phyloP scores from a whole-genome alignment of 106 monocot species.

The Cymbidium sinense region DNA sequence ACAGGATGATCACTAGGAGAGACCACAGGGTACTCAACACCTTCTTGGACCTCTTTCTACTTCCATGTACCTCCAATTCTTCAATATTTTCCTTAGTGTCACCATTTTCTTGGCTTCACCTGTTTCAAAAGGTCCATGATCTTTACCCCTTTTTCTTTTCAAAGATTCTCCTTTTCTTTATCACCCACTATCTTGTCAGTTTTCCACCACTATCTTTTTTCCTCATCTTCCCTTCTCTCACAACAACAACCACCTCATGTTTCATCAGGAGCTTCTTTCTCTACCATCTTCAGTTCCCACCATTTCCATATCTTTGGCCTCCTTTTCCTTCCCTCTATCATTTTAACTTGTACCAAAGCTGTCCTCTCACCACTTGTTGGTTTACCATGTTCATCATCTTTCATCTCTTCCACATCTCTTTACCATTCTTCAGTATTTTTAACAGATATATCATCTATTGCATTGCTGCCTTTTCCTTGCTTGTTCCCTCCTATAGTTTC shows the following conservation, averaged over 20 bases:
- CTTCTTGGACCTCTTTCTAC: not conserved
- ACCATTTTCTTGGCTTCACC: not conserved
- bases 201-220: not conserved
- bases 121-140: not conserved
- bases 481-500: not conserved
- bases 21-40: not conserved
- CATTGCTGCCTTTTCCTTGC: not conserved
- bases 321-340: not conserved
- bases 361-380: not conserved
- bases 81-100: constrained; percentile 7
- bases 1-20: constrained; percentile 23
- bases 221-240: not conserved
- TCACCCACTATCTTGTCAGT: not conserved
- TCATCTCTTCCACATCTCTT: not conserved
- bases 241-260: not conserved
- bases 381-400: not conserved
- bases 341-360: not conserved
- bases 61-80: no score
- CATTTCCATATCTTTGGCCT: not conserved
- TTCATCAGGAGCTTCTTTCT: not conserved
- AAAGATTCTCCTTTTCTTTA: not conserved
- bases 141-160: not conserved
- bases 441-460: not conserved
- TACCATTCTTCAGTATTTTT: no score
- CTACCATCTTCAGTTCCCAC: not conserved